phyloP scores from a whole-genome alignment of 179 eudicot genomes.

The Nepenthes alata region DNA sequence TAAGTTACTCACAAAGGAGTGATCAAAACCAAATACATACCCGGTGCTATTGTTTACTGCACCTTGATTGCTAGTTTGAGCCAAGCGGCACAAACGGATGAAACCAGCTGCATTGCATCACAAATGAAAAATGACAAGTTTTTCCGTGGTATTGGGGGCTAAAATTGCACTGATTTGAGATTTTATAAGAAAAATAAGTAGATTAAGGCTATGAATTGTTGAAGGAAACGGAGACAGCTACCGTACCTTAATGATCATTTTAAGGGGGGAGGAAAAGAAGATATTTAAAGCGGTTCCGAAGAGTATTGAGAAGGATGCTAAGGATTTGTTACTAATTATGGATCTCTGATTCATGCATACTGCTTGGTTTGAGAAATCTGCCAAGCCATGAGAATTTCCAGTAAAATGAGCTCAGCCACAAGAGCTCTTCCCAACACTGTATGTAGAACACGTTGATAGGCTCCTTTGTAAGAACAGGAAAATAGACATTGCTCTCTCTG shows the following conservation, averaged over 20 bases:
- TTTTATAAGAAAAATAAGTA: constrained; percentile 54
- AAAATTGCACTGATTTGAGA: constrained; percentile 60
- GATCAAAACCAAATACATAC: constrained; percentile 11
- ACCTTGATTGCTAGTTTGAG: constrained; percentile 58
- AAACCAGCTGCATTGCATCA: constrained; percentile 32
- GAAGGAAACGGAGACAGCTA: constrained; percentile 48
- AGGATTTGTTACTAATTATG: constrained; percentile 45
- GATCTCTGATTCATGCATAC: constrained; percentile 47
- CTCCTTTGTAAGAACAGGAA: constrained; percentile 39
- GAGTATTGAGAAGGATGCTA: constrained; percentile 44
- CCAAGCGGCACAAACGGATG: constrained; percentile 54
- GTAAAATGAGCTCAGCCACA: constrained; percentile 27
- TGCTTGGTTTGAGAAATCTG: constrained; percentile 37
- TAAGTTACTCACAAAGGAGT: too few species aligned
- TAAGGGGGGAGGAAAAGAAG: constrained; percentile 35
- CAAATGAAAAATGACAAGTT: constrained; percentile 56
- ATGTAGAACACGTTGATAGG: constrained; percentile 65
- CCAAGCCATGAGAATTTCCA: constrained; percentile 56
- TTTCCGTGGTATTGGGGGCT: constrained; percentile 45
- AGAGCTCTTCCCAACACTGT: constrained; percentile 49
- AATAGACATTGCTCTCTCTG: constrained; percentile 40
- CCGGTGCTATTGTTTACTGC: constrained; percentile 57
- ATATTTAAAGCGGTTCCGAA: constrained; percentile 28
- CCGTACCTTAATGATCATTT: constrained; percentile 54
- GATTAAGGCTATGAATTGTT: constrained; percentile 44